These are phyloP conservation scores for Ambispora gerdemannii DNA, from an alignment of 192 early-diverging fungal genomes.

Conservation along the genomic window DNA sequence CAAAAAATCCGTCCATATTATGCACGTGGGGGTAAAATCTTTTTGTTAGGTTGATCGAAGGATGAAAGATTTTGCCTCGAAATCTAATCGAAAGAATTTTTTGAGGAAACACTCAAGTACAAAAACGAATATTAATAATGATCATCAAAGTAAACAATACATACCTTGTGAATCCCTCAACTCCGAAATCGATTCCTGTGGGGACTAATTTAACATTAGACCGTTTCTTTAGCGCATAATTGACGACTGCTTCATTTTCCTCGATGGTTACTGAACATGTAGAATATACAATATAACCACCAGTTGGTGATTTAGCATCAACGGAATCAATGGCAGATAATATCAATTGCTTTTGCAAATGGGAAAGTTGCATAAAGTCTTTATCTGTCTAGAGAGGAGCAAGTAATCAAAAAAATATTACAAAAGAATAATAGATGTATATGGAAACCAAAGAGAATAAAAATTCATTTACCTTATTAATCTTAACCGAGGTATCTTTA, in stretches of 20 bases:
- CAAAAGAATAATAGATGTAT: constrained; percentile 3
- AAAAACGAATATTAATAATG: neutral
- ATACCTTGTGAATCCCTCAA: constrained; percentile 80
- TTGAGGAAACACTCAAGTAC: too few species aligned
- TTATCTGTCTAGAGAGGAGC: constrained; percentile 55
- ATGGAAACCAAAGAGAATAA: too few species aligned
- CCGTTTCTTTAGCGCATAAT: constrained; percentile 92
- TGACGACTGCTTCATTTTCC: constrained; percentile 96
- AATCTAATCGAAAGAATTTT: too few species aligned
- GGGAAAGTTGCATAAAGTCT: constrained; percentile 90
- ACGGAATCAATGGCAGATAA: constrained; percentile 95
- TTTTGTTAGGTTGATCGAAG: constrained; percentile 71
- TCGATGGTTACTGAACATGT: constrained; percentile 98
- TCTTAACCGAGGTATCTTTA: constrained; percentile 94
- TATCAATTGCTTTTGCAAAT: constrained; percentile 95
- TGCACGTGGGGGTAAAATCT: constrained; percentile 95
- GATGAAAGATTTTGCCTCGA: constrained; percentile 85
- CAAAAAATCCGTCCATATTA: constrained; percentile 99
- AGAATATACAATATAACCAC: constrained; percentile 96
- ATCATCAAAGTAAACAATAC: neutral
- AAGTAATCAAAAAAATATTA: constrained; percentile 13
- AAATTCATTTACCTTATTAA: constrained; percentile 80
- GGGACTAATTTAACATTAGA: constrained; percentile 91
- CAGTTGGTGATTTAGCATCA: constrained; percentile 89
- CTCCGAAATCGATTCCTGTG: constrained; percentile 89